phyloP scores from a whole-genome alignment of 805 yeast genomes.

The Candida fluviatilis region DNA sequence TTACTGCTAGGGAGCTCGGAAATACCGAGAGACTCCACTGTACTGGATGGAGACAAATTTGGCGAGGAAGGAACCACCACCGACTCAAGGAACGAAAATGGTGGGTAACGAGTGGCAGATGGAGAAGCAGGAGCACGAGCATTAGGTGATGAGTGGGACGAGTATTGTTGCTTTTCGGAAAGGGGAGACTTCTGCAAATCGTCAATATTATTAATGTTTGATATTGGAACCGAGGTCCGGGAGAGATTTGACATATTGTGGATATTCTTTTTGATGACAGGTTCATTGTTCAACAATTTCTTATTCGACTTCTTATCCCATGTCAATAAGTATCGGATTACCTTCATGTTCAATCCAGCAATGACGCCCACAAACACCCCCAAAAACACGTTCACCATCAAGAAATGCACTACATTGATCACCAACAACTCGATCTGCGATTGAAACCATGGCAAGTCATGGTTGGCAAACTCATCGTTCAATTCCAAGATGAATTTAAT shows the following conservation, averaged over 20 bases:
- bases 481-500: constrained; percentile 8
- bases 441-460: constrained; percentile 6
- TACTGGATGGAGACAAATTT: not conserved
- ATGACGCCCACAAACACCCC: constrained; percentile 9
- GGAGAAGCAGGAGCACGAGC: no score
- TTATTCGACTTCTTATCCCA: not conserved
- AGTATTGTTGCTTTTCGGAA: no score
- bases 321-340: constrained; percentile 7
- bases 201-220: not conserved
- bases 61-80: not conserved
- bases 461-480: constrained; percentile 4
- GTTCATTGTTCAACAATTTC: not conserved
- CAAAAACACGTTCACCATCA: constrained; percentile 8
- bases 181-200: no score
- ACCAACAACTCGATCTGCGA: constrained; percentile 8
- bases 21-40: constrained; percentile 1
- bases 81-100: not conserved
- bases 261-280: not conserved
- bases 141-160: no score
- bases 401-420: constrained; percentile 8
- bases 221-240: no score
- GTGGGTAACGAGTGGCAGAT: not conserved
- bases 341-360: constrained; percentile 8
- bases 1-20: constrained; percentile 2
- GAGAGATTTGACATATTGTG: no score